Percentiles rank a stretch among this genome's conserved stretches.
Conservation (phyloP, 495 filamentous ascomycete genomes). For the Aspergillus sparsus region DNA sequence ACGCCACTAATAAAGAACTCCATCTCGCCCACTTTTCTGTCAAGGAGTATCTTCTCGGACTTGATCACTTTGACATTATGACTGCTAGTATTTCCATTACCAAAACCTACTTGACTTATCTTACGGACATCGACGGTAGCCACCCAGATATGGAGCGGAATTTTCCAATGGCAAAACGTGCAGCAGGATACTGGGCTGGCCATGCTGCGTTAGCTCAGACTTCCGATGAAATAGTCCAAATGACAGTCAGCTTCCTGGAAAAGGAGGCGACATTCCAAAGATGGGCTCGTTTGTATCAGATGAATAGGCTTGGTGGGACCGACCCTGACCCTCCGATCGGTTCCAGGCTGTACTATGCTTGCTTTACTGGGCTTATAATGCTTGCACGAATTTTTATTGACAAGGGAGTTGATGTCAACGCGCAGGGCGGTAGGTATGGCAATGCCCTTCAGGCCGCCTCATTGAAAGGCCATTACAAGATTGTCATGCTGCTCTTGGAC, state of each 20-base stretch:
- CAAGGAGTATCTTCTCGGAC: constrained; percentile 30
- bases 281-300: constrained; percentile 18
- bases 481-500: too few species aligned
- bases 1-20: constrained; percentile 17
- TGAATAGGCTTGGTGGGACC: constrained; percentile 1
- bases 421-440: too few species aligned
- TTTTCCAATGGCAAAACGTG: constrained; percentile 29
- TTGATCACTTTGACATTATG: constrained; percentile 16
- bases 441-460: too few species aligned
- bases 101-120: constrained; percentile 30
- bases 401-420: background rate
- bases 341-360: constrained; percentile 25
- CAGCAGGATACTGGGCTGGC: constrained; percentile 18
- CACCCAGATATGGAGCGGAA: constrained; percentile 9
- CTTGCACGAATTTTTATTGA: too few species aligned
- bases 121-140: constrained; percentile 25
- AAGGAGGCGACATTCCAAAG: constrained; percentile 22
- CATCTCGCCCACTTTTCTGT: constrained; percentile 35
- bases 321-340: constrained; percentile 1
- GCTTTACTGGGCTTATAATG: too few species aligned
- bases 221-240: constrained; percentile 14
- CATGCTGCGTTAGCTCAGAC: constrained; percentile 24
- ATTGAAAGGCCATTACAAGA: too few species aligned
- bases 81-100: constrained; percentile 27
- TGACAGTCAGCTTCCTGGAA: constrained; percentile 19